Evolutionary conservation across 331 rosid genomes (phyloP), one percentile per base, ranked within the genome.

Genomic region (Erythrophleum ivorense): DNA sequence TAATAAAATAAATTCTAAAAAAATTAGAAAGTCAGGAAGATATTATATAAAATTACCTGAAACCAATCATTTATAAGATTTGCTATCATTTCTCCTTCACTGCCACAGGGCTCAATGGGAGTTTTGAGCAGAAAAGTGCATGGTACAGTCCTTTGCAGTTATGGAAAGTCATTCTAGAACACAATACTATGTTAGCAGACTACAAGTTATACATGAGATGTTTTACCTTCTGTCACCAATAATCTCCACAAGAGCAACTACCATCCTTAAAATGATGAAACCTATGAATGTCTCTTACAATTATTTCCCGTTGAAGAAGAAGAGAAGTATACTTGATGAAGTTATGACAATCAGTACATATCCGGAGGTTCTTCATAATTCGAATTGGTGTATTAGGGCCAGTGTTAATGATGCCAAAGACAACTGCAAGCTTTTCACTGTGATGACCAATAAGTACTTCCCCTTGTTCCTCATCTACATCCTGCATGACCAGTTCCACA

Each of bases 401-500:
- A 43, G 90, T 77, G 84, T 81, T 85, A 71, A 91, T 84, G 84
- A 92, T 84, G 46, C 91, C 92, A 76, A 73, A 91, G 45, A 88
- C 90, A 75, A 88, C 54, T 12, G 92, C 96, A 78, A 90, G 92
- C 77, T 91, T 94, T 88, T 92, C 98, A 75, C 98, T 88, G 85
- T 94, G 97, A 84, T 84, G 84, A 68, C 92, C 83, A 71, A 91
- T 83, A 43, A 92, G 86, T 69, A 81, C 83, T 86, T 94, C 96
- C 76, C 91, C 80, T 75, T 92, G 91, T 85, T 94, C 97, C 80
- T 91, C 93, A 84, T 92, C 94, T 48, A 92, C 93, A 78, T 94
- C 94, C 82, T 92, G 94, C 90, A 83, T 85, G 81, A 91, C 93
- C 75, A 71, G 67, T 54, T 88, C 82, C 73, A 62, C 83, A 64